Evolutionary conservation across 75 land plant species (phyloP), one percentile per base, ranked within the genome.

Genomic region (Gnetum montanum): DNA sequence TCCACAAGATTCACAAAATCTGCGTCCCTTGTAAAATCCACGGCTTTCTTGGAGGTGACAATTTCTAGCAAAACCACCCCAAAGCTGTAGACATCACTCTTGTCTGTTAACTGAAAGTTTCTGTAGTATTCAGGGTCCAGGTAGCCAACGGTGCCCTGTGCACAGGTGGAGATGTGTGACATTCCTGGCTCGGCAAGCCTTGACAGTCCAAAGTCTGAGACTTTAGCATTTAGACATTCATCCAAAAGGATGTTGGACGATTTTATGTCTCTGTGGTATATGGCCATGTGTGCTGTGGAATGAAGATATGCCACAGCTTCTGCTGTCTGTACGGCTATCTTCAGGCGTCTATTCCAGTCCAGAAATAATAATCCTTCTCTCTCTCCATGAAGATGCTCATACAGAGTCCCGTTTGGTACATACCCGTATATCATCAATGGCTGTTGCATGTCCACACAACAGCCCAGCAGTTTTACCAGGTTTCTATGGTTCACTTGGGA

Each of bases 141-240:
- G 57, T 79, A 78, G 22, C 61, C 57, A 15, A 37, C 18, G 4
- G 57, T 59, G 13, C 68, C 62, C 29, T 72, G 81, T 15, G 69
- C 72, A 12, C 64, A 41, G 4, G 78, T 79, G 16, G 69, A 68
- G 10, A 80, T 62, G 48, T 80, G 83, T 23, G 59, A 70, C 1
- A 46, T 28, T 16, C 60, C 72, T 1, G 65, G 16, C 26, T 49
- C 50, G 0, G 62, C 66, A 19, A 75, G 62, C 34, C 74, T 40
- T 0, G 80, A 81, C 4, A 76, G 70, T 43, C 84, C 84, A 33
- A 81, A 81, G 37, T 83, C 82, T 1, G 82, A 60, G 12, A 83
- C 86, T 43, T 74, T 83, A n/a, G 67, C 68, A 46, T 75, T 69
- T 50, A 63, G 35, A 0, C 54, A 23, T 1, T 56, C 48, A 43